These are phyloP conservation scores for Stachybotrys echinatus DNA, from an alignment of 2,329 filamentous ascomycete species.

Conservation along the genomic window DNA sequence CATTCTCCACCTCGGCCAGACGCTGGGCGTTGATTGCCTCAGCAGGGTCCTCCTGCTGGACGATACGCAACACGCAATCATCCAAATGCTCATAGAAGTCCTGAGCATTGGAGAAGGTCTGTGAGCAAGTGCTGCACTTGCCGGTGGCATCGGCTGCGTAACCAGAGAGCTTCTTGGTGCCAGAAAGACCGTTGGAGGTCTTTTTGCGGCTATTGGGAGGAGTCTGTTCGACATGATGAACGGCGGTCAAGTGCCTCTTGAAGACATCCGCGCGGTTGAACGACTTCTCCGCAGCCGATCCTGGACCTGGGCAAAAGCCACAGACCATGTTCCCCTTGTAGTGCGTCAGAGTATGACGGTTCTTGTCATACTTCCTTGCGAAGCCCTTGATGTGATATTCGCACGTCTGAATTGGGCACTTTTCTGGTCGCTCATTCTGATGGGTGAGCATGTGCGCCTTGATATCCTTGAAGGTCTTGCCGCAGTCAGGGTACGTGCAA, in stretches of 20 bases:
- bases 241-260: slow-evolving; percentile 85
- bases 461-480: slow-evolving; percentile 81
- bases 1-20: slow-evolving; percentile 60
- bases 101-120: slow-evolving; percentile 86
- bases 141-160: slow-evolving; percentile 77
- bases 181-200: slow-evolving; percentile 31
- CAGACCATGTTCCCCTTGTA: slow-evolving; percentile 98
- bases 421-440: slow-evolving; percentile 84
- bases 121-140: slow-evolving; percentile 91
- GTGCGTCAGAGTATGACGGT: slow-evolving; percentile 87
- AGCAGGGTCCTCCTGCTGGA: slow-evolving; percentile 65
- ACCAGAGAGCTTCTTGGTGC: slow-evolving; percentile 60
- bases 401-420: slow-evolving; percentile 88
- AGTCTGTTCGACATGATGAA: slow-evolving; percentile 89
- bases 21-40: slow-evolving; percentile 65
- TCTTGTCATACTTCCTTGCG: slow-evolving; percentile 94
- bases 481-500: slow-evolving; percentile 80
- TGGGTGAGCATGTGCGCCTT: slow-evolving; percentile 95
- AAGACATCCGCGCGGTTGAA: slow-evolving; percentile 96
- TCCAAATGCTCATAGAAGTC: slow-evolving; percentile 98
- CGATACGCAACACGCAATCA: slow-evolving; percentile 66
- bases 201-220: slow-evolving; percentile 87
- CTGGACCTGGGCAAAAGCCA: slow-evolving; percentile 86
- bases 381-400: slow-evolving; percentile 92
- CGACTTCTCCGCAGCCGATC: slow-evolving; percentile 85